These are phyloP conservation scores for Phytophthora ramorum DNA, from an alignment of 352 stramenopile species.

Conservation along the genomic window DNA sequence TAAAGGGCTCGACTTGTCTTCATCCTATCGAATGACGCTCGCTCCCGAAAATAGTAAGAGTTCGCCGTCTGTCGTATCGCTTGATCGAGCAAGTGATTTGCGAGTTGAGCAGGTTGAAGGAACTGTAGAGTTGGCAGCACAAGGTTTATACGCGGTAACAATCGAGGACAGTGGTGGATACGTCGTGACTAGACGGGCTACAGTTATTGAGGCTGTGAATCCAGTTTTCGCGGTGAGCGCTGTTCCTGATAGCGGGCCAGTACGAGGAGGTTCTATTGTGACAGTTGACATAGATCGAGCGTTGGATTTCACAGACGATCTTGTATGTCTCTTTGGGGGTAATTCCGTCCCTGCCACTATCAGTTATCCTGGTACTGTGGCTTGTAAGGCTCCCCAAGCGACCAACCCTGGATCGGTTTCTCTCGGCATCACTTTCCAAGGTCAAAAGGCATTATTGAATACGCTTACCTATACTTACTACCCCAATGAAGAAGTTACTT, in stretches of 20 bases:
- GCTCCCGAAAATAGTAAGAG: background rate
- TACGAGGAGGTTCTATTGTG: constrained; percentile 41
- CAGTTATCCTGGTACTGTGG: constrained; percentile 17
- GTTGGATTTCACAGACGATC: constrained; percentile 5
- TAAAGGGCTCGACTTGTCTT: constrained; percentile 11
- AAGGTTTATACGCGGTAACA: constrained; percentile 12
- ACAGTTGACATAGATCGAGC: constrained; percentile 19
- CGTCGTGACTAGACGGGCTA: background rate
- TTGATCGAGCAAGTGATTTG: constrained; percentile 5
- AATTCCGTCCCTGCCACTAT: constrained; percentile 6
- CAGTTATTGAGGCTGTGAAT: constrained; percentile 5
- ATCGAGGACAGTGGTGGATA: constrained; percentile 26
- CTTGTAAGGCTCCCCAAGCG: constrained; percentile 31
- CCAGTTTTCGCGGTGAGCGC: constrained; percentile 2
- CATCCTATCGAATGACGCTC: constrained; percentile 16
- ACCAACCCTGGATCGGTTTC: constrained; percentile 16
- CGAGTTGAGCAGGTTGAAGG: constrained; percentile 2
- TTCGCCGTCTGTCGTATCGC: background rate
- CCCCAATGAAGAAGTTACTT: constrained; percentile 39
- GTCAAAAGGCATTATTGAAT: background rate
- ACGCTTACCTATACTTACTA: constrained; percentile 27
- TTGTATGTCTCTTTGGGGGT: constrained; percentile 41
- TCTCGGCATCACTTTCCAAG: constrained; percentile 31
- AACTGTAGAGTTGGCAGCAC: background rate
- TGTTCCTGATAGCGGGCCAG: constrained; percentile 23